A percentile compares a stretch with the other conserved stretches of the same genome.
These are phyloP conservation scores for Cynanchum wilfordii DNA, from an alignment of 257 asterid genomes.

Conservation along the genomic window DNA sequence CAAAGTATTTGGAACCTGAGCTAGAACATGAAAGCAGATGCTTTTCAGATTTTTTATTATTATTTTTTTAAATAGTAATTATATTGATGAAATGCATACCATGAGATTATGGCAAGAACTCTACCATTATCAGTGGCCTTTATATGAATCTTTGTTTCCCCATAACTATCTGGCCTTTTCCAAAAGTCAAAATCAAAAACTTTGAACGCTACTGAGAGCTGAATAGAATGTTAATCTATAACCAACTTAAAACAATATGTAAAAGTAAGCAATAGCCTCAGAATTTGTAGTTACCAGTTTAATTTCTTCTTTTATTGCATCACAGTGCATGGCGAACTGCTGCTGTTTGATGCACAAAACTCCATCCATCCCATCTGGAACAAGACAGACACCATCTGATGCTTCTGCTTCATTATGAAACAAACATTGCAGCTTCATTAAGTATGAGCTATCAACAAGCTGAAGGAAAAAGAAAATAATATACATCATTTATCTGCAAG, in stretches of 20 bases:
- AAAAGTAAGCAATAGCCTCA: neutral
- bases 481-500: neutral
- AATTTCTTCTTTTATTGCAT: conserved; percentile 63
- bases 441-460: conserved; percentile 75
- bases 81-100: conserved; percentile 45
- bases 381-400: conserved; percentile 64
- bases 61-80: too few species aligned
- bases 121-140: conserved; percentile 72
- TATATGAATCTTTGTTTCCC: conserved; percentile 55
- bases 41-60: conserved; percentile 3
- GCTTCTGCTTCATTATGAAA: conserved; percentile 52
- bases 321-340: conserved; percentile 86
- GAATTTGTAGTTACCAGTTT: conserved; percentile 50
- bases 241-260: conserved; percentile 10
- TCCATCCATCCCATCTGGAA: conserved; percentile 52
- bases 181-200: conserved; percentile 91
- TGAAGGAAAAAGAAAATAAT: conserved; percentile 26
- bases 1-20: neutral
- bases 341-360: conserved; percentile 45
- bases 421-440: conserved; percentile 68
- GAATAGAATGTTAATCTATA: conserved; percentile 27
- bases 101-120: conserved; percentile 85
- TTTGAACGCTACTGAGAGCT: conserved; percentile 95
- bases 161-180: conserved; percentile 78
- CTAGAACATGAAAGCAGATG: conserved; percentile 5